Percentiles rank a stretch among this genome's conserved stretches.
These are phyloP conservation scores for Hibiscus syriacus DNA, from an alignment of 345 rosid genomes.

Conservation along the genomic window DNA sequence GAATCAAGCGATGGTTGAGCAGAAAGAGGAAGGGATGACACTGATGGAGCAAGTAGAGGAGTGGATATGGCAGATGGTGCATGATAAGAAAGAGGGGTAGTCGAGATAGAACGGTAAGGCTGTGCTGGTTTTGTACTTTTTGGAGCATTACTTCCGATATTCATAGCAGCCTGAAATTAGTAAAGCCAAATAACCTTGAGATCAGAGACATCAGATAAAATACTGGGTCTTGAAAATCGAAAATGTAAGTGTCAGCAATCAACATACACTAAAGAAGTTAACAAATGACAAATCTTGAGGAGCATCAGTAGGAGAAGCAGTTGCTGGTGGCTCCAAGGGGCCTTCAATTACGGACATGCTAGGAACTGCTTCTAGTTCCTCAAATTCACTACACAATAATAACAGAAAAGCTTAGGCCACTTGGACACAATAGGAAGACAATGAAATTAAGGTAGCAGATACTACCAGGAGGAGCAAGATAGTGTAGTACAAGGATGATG, in stretches of 20 bases:
- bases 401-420: not conserved
- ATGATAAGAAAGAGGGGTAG: slow-evolving; percentile 33
- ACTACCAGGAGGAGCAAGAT: not conserved
- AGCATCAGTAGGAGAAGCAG: slow-evolving; percentile 32
- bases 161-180: slow-evolving; percentile 37
- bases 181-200: not conserved
- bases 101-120: slow-evolving; percentile 29
- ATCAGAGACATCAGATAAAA: slow-evolving; percentile 3
- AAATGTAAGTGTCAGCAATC: not conserved
- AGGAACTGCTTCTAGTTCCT: slow-evolving; percentile 65
- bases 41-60: slow-evolving; percentile 27
- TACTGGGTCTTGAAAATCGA: not conserved
- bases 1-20: slow-evolving; percentile 34
- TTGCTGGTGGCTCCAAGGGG: slow-evolving; percentile 49
- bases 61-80: slow-evolving; percentile 22
- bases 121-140: slow-evolving; percentile 28
- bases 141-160: slow-evolving; percentile 33
- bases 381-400: slow-evolving; percentile 40
- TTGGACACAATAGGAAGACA: not conserved
- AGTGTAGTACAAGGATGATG: not conserved
- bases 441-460: not conserved
- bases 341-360: slow-evolving; percentile 54
- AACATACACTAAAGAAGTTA: slow-evolving; percentile 52
- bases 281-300: slow-evolving; percentile 52
- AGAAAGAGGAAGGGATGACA: slow-evolving; percentile 29